Evolutionary conservation across 23 red algal species (phyloP).

Genomic region (Gracilaria gracilis): DNA sequence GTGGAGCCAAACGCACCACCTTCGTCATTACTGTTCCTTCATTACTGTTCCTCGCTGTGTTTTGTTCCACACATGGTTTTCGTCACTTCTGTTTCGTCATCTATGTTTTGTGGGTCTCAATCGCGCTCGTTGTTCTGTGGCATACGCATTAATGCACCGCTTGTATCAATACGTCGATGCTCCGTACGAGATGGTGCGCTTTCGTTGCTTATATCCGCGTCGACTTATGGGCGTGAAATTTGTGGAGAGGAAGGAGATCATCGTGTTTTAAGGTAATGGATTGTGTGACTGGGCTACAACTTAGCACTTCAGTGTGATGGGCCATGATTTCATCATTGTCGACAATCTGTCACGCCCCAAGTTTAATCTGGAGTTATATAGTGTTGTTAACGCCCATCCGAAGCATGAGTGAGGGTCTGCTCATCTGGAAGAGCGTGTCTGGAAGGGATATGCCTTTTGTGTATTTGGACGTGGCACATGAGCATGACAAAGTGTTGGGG

Average conservation of each 20-base stretch:
- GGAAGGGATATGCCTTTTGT: constrained; percentile 80
- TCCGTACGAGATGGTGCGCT: background rate
- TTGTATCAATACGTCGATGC: background rate
- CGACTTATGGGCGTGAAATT: background rate
- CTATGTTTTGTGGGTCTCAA: background rate
- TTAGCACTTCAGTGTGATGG: constrained; percentile 84
- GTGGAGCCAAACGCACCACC: too few relatives aligned
- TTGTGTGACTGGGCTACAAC: constrained; percentile 99
- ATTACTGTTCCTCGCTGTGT: too few relatives aligned
- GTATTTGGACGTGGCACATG: constrained; percentile 83
- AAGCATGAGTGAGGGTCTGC: constrained; percentile 74
- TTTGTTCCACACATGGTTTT: background rate
- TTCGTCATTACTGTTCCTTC: background rate
- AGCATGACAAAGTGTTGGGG: constrained; percentile 83
- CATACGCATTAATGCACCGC: background rate
- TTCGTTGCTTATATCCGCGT: background rate
- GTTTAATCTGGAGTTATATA: constrained; percentile 96
- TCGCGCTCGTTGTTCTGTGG: background rate
- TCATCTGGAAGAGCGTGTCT: constrained; percentile 70
- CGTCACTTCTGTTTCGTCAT: background rate
- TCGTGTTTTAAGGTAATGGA: constrained; percentile 93
- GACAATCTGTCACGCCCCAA: constrained; percentile 97
- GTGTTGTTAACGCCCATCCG: constrained; percentile 91
- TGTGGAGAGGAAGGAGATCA: constrained; percentile 30
- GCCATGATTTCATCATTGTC: constrained; percentile 94